These are phyloP conservation scores for Jatropha curcas DNA, from an alignment of 345 rosid species.

Conservation along the genomic window DNA sequence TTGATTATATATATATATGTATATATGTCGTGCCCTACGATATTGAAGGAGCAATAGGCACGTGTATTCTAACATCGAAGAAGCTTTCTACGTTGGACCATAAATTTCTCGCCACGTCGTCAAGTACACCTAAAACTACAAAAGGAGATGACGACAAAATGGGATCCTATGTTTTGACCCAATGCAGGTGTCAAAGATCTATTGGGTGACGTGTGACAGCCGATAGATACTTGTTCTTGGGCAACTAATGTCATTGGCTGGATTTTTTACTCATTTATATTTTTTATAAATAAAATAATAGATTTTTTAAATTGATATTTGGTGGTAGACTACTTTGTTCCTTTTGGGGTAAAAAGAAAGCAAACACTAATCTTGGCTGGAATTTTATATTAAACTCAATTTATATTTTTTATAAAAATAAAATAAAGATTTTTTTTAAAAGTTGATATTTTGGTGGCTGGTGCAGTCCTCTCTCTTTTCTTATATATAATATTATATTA, in stretches of 20 bases:
- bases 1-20: too few species aligned
- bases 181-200: slow-evolving; percentile 9
- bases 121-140: neutral
- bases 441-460: too few species aligned
- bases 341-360: too few species aligned
- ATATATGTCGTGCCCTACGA: too few species aligned
- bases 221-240: slow-evolving; percentile 28
- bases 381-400: too few species aligned
- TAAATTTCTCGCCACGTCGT: slow-evolving; percentile 26
- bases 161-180: slow-evolving; percentile 16
- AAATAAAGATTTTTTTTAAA: too few species aligned
- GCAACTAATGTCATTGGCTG: slow-evolving; percentile 29
- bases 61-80: slow-evolving; percentile 20
- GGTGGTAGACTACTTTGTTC: too few species aligned
- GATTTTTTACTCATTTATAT: neutral
- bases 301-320: neutral
- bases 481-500: too few species aligned
- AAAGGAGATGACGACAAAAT: slow-evolving; percentile 14
- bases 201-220: slow-evolving; percentile 32
- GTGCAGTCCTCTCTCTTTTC: too few species aligned
- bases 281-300: neutral
- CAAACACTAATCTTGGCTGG: too few species aligned
- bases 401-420: too few species aligned
- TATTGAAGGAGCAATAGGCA: slow-evolving; percentile 1
- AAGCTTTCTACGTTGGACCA: slow-evolving; percentile 27